Percentiles rank a stretch among this genome's conserved stretches.
These are phyloP conservation scores for Chenopodium berlandieri DNA, from an alignment of 148 eudicot species.

Conservation along the genomic window DNA sequence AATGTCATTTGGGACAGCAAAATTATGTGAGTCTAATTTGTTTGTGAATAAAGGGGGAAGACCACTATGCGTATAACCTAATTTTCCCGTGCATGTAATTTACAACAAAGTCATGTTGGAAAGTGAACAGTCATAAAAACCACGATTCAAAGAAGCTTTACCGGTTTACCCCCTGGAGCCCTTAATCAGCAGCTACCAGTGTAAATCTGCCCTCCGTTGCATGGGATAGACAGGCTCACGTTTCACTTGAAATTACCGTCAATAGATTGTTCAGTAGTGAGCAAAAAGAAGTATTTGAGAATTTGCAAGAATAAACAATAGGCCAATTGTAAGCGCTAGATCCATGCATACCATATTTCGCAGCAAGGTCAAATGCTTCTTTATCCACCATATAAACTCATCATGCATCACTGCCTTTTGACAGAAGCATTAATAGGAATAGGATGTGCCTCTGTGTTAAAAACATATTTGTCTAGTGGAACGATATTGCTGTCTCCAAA, in stretches of 20 bases:
- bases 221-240: background rate
- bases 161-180: background rate
- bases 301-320: background rate
- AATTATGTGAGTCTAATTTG: background rate
- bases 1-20: background rate
- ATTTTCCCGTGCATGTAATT: background rate
- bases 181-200: background rate
- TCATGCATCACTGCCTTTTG: conserved; percentile 30
- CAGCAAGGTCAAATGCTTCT: background rate
- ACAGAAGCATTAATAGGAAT: conserved; percentile 50
- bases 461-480: conserved; percentile 78
- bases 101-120: background rate
- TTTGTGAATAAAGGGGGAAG: background rate
- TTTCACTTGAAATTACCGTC: background rate
- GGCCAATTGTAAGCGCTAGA: background rate
- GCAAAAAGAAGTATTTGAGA: background rate
- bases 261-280: background rate
- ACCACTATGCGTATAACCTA: conserved; percentile 9
- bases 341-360: conserved; percentile 4
- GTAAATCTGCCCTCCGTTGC: background rate
- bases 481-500: conserved; percentile 51
- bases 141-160: background rate
- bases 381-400: background rate
- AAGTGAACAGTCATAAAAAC: background rate
- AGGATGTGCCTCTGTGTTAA: conserved; percentile 96